phyloP scores from a whole-genome alignment of 768 basidiomycete species.

The Russula brevipes region DNA sequence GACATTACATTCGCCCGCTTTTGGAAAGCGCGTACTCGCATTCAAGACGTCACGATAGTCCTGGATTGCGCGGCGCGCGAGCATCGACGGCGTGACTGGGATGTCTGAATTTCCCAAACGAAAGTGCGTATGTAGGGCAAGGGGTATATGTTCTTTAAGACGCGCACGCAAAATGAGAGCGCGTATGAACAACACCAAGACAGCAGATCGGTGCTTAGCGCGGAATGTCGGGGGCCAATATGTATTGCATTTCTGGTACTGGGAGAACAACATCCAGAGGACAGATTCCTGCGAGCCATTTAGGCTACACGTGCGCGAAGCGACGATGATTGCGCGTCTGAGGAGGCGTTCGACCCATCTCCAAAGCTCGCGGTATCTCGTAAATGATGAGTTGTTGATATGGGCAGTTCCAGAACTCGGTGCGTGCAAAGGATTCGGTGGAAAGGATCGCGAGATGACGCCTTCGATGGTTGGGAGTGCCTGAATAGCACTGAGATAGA shows the following conservation, averaged over 20 bases:
- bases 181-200: slow-evolving; percentile 67
- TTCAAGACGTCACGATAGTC: slow-evolving; percentile 68
- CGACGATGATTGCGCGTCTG: slow-evolving; percentile 72
- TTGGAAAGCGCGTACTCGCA: slow-evolving; percentile 69
- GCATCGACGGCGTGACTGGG: slow-evolving; percentile 44
- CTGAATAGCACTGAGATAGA: slow-evolving; percentile 52
- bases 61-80: slow-evolving; percentile 61
- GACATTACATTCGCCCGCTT: slow-evolving; percentile 70
- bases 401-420: slow-evolving; percentile 33
- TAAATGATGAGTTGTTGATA: slow-evolving; percentile 52
- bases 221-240: slow-evolving; percentile 81
- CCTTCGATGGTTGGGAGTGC: slow-evolving; percentile 47
- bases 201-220: slow-evolving; percentile 63
- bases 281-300: slow-evolving; percentile 36
- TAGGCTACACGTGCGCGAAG: slow-evolving; percentile 44
- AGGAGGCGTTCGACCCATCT: slow-evolving; percentile 78
- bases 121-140: slow-evolving; percentile 1
- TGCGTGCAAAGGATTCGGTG: slow-evolving; percentile 31
- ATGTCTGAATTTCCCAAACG: slow-evolving; percentile 23
- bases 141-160: slow-evolving; percentile 9
- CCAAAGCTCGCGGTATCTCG: slow-evolving; percentile 75
- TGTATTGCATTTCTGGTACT: slow-evolving; percentile 55
- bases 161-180: slow-evolving; percentile 53
- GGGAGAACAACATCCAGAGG: slow-evolving; percentile 59
- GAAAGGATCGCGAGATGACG: slow-evolving; percentile 37